These are phyloP conservation scores for Capsicum baccatum DNA, from an alignment of 257 asterid genomes.

Conservation along the genomic window DNA sequence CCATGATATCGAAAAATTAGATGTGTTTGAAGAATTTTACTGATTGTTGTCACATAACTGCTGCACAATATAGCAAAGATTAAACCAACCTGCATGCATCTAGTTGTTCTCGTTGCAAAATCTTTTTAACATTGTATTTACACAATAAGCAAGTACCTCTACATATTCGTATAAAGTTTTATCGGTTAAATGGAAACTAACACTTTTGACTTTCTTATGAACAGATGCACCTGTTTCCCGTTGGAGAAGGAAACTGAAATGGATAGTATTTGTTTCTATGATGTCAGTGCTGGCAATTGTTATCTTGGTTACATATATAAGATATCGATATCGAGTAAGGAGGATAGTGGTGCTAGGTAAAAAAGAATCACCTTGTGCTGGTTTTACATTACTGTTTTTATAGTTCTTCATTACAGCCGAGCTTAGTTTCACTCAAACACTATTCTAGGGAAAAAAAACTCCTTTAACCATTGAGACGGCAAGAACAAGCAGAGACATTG, in stretches of 20 bases:
- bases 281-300: background rate
- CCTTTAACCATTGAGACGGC: background rate
- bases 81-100: background rate
- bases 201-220: background rate
- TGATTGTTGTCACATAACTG: background rate
- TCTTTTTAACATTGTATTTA: no score
- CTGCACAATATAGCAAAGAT: background rate
- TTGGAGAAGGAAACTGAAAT: background rate
- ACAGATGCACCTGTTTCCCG: background rate
- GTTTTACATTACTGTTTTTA: background rate
- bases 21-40: no score
- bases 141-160: no score
- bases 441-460: background rate
- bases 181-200: background rate
- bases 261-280: background rate
- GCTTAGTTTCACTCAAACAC: conserved; percentile 14
- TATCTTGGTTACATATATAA: background rate
- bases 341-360: conserved; percentile 3
- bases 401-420: background rate
- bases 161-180: no score
- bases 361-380: background rate
- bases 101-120: no score
- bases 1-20: no score
- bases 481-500: background rate
- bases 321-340: background rate